These are phyloP conservation scores for Phyllosticta ampelicida DNA, from an alignment of 2,329 filamentous ascomycete species.

Conservation along the genomic window DNA sequence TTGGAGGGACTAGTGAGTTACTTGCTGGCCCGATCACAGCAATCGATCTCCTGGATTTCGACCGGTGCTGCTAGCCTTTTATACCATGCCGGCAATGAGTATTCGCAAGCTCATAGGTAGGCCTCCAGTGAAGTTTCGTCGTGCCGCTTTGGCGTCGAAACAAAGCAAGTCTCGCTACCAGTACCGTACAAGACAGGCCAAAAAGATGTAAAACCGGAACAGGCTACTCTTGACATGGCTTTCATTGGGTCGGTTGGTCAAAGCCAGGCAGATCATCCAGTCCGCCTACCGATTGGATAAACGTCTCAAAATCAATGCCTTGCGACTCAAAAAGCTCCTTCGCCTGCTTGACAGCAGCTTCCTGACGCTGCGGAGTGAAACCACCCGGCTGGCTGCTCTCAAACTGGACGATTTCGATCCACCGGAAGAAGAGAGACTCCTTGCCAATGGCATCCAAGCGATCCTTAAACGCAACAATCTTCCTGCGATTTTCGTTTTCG, in stretches of 20 bases:
- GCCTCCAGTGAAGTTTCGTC: no score
- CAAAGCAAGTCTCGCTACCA: neutral
- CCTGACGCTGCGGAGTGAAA: conserved; percentile 65
- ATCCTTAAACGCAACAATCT: conserved; percentile 73
- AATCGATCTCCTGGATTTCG: no score
- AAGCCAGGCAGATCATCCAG: conserved; percentile 46
- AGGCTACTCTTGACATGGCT: no score
- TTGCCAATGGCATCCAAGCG: conserved; percentile 66
- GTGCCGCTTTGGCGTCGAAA: neutral
- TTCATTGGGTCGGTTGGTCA: conserved; percentile 17
- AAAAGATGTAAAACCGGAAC: no score
- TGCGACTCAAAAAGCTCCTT: conserved; percentile 63
- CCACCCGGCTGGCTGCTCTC: conserved; percentile 70
- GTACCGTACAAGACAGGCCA: no score
- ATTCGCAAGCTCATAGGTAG: no score
- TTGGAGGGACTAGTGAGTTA: no score
- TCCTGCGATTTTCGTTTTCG: conserved; percentile 55
- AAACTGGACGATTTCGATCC: conserved; percentile 87
- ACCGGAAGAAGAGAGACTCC: conserved; percentile 80
- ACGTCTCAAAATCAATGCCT: conserved; percentile 69
- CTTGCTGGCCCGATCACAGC: no score
- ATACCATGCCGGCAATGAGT: no score
- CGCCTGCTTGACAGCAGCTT: conserved; percentile 61
- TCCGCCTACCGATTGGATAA: conserved; percentile 62
- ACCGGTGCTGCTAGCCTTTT: no score